A percentile compares a stretch with the other conserved stretches of the same genome.
These are phyloP conservation scores for Boletus rubropictus DNA, from an alignment of 768 basidiomycete species.

Conservation along the genomic window DNA sequence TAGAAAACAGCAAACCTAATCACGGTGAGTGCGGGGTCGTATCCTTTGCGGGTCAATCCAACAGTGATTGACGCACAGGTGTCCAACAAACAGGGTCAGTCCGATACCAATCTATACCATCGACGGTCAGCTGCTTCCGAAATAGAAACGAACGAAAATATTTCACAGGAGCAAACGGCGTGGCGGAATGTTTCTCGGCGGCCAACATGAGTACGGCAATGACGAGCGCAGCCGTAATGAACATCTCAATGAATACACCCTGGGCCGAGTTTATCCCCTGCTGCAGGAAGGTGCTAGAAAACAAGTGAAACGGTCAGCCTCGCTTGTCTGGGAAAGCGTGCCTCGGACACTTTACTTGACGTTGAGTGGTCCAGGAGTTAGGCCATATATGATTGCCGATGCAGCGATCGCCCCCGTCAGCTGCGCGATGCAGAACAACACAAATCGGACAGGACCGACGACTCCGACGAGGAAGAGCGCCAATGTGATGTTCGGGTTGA, in stretches of 20 bases:
- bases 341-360: constrained; percentile 41
- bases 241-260: constrained; percentile 68
- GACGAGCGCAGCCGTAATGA: constrained; percentile 54
- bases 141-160: background rate
- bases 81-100: constrained; percentile 56
- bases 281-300: constrained; percentile 42
- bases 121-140: background rate
- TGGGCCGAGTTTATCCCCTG: constrained; percentile 47
- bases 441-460: constrained; percentile 49
- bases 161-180: constrained; percentile 61
- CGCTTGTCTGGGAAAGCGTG: background rate
- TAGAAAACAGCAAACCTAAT: constrained; percentile 53
- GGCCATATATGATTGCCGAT: constrained; percentile 46
- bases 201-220: constrained; percentile 69
- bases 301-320: constrained; percentile 1
- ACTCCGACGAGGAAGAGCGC: constrained; percentile 54
- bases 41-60: background rate
- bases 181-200: constrained; percentile 60
- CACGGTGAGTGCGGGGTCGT: background rate
- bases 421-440: constrained; percentile 58
- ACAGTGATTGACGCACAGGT: constrained; percentile 39
- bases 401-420: constrained; percentile 55
- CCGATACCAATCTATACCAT: constrained; percentile 52
- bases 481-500: constrained; percentile 59
- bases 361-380: constrained; percentile 51